Conservation (phyloP, 192 early-diverging fungal species). For the Coemansia sp. region DNA sequence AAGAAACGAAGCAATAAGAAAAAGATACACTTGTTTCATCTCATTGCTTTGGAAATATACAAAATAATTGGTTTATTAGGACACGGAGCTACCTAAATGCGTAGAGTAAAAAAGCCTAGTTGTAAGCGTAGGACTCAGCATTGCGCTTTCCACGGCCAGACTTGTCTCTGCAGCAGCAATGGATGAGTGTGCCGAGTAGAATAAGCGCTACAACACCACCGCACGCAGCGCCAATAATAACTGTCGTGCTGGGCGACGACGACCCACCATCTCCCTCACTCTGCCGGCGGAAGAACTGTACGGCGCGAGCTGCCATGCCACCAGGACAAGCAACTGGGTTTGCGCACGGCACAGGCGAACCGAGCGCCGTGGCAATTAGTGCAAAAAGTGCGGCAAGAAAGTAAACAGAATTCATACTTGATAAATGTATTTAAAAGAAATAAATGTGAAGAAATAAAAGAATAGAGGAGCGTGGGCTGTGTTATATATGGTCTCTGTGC, state of each 20-base stretch:
- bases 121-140: background rate
- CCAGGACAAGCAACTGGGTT: background rate
- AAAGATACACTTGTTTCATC: too few species aligned
- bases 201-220: background rate
- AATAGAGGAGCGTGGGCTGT: too few species aligned
- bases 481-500: too few species aligned
- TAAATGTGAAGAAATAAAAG: background rate
- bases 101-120: too few species aligned
- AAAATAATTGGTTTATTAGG: background rate
- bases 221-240: background rate
- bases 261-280: background rate
- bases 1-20: too few species aligned
- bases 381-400: background rate
- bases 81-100: too few species aligned
- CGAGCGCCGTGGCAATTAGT: background rate
- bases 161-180: background rate
- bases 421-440: background rate
- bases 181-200: background rate
- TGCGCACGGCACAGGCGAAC: conserved; percentile 1
- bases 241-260: background rate
- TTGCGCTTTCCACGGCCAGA: background rate
- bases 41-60: background rate
- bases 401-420: background rate
- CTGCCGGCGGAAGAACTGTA: background rate
- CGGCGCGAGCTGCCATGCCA: background rate